Conservation (phyloP, 2,329 filamentous ascomycete species). For the Xylariaceae sp. region DNA sequence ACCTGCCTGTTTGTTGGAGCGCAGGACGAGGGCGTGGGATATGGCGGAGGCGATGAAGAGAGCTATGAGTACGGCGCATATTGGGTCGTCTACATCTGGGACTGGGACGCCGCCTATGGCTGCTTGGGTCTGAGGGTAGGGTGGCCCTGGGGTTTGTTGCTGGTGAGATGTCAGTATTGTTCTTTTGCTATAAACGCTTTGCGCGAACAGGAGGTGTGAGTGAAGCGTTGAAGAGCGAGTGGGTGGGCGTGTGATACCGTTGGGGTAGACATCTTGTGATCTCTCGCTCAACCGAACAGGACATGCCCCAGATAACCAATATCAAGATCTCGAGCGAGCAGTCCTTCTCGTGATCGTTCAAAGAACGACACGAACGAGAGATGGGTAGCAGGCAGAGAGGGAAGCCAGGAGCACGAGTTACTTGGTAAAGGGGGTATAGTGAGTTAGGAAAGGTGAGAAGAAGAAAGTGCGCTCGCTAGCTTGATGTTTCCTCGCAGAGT, state of each 20-base stretch:
- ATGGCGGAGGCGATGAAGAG: conserved; percentile 23
- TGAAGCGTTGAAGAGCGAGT: too few relatives aligned
- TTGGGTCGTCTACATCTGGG: conserved; percentile 19
- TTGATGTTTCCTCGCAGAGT: background rate
- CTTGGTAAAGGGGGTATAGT: too few relatives aligned
- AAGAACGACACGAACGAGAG: too few relatives aligned
- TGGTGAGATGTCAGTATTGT: background rate
- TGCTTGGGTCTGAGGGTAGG: conserved; percentile 17
- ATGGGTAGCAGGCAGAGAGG: too few relatives aligned
- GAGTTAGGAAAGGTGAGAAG: background rate
- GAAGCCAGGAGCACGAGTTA: too few relatives aligned
- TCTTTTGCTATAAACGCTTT: background rate
- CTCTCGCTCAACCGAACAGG: too few relatives aligned
- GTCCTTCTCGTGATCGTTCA: too few relatives aligned
- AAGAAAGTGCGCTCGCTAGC: background rate
- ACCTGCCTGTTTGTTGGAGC: conserved; percentile 45
- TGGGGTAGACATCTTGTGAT: too few relatives aligned
- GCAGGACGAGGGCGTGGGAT: conserved; percentile 27
- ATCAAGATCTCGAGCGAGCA: too few relatives aligned
- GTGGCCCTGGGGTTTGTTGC: conserved; percentile 14
- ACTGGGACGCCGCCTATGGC: conserved; percentile 24
- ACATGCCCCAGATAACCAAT: too few relatives aligned
- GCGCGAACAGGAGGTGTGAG: too few relatives aligned
- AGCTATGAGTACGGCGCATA: conserved; percentile 19
- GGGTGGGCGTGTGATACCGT: too few relatives aligned